Percentiles rank a stretch among this genome's conserved stretches.
Evolutionary conservation across 2,329 filamentous ascomycete species (phyloP).

Genomic region (Cordyceps cicadae): DNA sequence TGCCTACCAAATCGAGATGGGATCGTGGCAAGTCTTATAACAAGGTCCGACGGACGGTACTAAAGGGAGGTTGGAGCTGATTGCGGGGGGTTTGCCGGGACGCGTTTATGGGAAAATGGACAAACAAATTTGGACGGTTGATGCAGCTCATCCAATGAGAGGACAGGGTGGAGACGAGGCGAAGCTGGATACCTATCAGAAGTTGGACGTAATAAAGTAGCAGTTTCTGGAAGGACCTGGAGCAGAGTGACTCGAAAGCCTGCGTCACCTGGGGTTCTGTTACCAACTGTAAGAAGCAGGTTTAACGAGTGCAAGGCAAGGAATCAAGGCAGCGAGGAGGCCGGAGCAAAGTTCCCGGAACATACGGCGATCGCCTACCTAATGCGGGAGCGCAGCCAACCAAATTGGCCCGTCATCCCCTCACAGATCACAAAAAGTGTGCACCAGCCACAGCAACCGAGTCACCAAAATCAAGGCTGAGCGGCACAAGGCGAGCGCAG

Average conservation of each 20-base stretch:
- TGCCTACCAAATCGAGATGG: background rate
- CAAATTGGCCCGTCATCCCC: background rate
- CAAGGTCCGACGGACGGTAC: background rate
- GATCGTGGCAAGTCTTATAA: background rate
- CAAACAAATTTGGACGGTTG: too few species aligned
- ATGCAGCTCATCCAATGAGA: too few species aligned
- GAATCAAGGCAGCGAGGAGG: background rate
- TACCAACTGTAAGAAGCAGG: too few species aligned
- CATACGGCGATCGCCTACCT: background rate
- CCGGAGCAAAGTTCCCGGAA: slow-evolving; percentile 3
- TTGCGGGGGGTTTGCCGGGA: background rate
- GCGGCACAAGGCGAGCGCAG: too few species aligned
- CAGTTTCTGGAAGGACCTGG: too few species aligned
- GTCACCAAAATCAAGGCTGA: too few species aligned
- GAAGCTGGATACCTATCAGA: too few species aligned
- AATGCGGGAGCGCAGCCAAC: background rate
- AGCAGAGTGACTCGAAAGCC: too few species aligned
- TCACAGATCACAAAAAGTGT: background rate
- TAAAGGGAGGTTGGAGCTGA: background rate
- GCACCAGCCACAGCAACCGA: too few species aligned
- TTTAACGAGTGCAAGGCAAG: background rate
- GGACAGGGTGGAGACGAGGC: too few species aligned
- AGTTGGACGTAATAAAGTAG: too few species aligned
- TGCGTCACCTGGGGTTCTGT: too few species aligned
- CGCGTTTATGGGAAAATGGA: background rate